Evolutionary conservation across 2,329 filamentous ascomycete species (phyloP), one percentile per base, ranked within the genome.

Genomic region (Trichoderma asperellum): DNA sequence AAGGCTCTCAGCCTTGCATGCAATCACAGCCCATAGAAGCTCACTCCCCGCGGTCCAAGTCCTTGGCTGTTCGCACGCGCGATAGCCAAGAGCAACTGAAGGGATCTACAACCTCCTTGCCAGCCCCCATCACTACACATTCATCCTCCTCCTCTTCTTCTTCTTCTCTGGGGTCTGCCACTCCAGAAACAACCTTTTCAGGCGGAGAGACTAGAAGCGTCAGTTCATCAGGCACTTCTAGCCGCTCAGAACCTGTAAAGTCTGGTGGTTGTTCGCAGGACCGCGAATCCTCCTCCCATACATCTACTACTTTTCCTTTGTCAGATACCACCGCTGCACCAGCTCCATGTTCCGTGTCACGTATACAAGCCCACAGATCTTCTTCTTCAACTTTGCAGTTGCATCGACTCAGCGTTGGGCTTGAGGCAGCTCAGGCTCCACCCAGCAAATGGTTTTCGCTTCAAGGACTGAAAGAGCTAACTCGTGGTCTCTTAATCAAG

Each of bases 391-490:
- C 72, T 68, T 81, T 82, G 77, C 80, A 84, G 74, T 82, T 79
- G 80, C 53, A 67, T 43, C 40, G 7, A 67, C 81, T 86, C 82
- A 83, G 86, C 80, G 82, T 84, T 80, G 79, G 78, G 72, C 72
- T 78, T 72, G 75, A 77, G 72, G 73, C 78, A 76, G 75, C 77
- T 73, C 75, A 81, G 72, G 21, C 63, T 11, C 77, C 77, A 73
- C 78, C 79, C 73, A 80, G 81, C 78, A 81, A 87, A 79, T 90
- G 87, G 81, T 86, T 87, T 79, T 88, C 89, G 78, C 83, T 88
- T 85, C 85, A 87, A 81, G 86, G 88, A 84, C 86, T 91, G 81
- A 92, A 88, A 85, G 91, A 91, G 92, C 94, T 97, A 93, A 97
- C 94, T 88, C 87, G 89, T 87, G 88, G 77, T 77, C 75, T 79